These are phyloP conservation scores for Termitomyces sp. DNA, from an alignment of 768 basidiomycete species.

Conservation along the genomic window DNA sequence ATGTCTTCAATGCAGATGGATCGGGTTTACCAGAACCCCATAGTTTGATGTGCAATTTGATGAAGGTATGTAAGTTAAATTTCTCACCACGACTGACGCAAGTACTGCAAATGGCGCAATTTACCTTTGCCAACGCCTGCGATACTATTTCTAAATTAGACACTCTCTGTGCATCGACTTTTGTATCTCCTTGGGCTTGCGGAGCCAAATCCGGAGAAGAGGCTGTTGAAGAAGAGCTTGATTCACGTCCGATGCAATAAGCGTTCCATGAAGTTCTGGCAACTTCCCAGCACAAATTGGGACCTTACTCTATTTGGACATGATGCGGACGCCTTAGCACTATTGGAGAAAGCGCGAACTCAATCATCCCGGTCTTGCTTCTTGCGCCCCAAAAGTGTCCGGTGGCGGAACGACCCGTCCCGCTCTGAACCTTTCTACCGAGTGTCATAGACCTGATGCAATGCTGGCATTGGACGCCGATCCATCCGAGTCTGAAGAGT, in stretches of 20 bases:
- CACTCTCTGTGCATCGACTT: conserved; percentile 34
- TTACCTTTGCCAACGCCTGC: conserved; percentile 37
- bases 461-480: conserved; percentile 37
- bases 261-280: conserved; percentile 27
- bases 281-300: conserved; percentile 42
- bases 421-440: conserved; percentile 11
- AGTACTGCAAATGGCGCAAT: conserved; percentile 41
- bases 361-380: conserved; percentile 22
- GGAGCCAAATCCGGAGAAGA: conserved; percentile 14
- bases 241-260: no score
- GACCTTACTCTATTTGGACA: conserved; percentile 35
- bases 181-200: conserved; percentile 26
- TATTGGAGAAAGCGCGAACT: conserved; percentile 26
- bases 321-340: conserved; percentile 17
- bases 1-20: no score
- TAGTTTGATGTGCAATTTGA: no score
- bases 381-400: conserved; percentile 27
- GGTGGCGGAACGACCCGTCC: conserved; percentile 32
- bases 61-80: no score
- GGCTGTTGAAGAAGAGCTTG: conserved; percentile 33
- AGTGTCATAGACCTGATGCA: conserved; percentile 30
- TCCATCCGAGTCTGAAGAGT: conserved; percentile 26
- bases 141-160: conserved; percentile 36
- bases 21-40: no score
- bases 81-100: conserved; percentile 31